phyloP scores from a whole-genome alignment of 768 basidiomycete species.

The Pleurotus sapidus region DNA sequence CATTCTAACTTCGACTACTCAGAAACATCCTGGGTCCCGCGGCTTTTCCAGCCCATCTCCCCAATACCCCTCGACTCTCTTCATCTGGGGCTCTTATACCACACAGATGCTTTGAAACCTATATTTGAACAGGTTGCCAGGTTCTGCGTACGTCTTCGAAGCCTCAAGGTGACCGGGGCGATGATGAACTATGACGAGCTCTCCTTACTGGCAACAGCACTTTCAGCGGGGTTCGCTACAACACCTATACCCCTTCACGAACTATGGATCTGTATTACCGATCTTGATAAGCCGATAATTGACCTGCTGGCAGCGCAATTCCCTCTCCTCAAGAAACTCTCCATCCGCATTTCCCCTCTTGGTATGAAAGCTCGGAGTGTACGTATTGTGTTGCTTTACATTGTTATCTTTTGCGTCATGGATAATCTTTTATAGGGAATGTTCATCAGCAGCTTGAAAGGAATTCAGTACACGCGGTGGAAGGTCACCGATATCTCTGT shows the following conservation, averaged over 20 bases:
- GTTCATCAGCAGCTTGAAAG: background rate
- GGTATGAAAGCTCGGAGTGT: background rate
- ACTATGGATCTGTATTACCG: background rate
- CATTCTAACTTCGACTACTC: background rate
- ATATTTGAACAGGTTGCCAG: background rate
- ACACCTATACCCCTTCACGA: background rate
- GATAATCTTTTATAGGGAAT: background rate
- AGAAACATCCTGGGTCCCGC: background rate
- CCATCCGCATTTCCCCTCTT: background rate
- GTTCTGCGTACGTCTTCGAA: background rate
- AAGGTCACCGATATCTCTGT: background rate
- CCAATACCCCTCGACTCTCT: background rate
- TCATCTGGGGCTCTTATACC: background rate
- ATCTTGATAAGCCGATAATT: background rate
- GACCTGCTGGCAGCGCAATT: slow-evolving; percentile 2
- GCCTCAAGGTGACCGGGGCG: background rate
- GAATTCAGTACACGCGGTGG: background rate
- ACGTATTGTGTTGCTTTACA: background rate
- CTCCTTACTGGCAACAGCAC: background rate
- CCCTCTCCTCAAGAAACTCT: background rate
- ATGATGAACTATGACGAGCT: background rate
- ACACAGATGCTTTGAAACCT: background rate
- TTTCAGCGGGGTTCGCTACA: background rate
- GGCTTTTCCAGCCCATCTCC: background rate
- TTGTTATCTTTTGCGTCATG: too few relatives aligned